These are phyloP conservation scores for Cutaneotrichosporon sp. DNA, from an alignment of 1,284 basidiomycete genomes.

Conservation along the genomic window DNA sequence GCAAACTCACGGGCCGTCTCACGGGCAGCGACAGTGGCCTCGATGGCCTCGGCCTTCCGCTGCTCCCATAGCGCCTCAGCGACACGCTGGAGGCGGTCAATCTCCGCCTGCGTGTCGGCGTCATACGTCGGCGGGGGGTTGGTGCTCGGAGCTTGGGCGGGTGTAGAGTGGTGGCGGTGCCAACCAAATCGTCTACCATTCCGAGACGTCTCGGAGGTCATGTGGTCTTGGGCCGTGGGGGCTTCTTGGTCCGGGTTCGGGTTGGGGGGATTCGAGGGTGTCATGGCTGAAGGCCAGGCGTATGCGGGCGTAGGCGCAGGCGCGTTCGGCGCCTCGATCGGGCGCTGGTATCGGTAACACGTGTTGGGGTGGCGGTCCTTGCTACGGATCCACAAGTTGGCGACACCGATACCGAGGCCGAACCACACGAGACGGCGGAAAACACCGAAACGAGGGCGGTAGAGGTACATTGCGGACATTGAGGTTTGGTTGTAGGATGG, in stretches of 20 bases:
- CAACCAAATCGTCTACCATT: neutral
- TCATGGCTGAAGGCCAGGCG: slow-evolving; percentile 3
- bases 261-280: neutral
- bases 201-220: neutral
- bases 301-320: neutral
- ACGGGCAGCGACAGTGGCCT: neutral
- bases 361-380: neutral
- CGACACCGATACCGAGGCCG: slow-evolving; percentile 1
- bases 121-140: neutral
- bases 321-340: neutral
- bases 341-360: neutral
- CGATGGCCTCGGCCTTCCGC: slow-evolving; percentile 5
- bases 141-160: neutral
- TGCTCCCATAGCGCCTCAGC: slow-evolving; percentile 10
- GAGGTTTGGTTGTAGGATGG: neutral
- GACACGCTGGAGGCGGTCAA: neutral
- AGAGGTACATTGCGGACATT: slow-evolving; percentile 1
- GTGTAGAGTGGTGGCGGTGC: neutral
- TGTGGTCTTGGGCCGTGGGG: neutral
- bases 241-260: neutral
- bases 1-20: slow-evolving; percentile 4
- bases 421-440: slow-evolving; percentile 8
- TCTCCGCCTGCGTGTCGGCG: slow-evolving; percentile 1
- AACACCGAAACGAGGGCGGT: slow-evolving; percentile 5
- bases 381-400: slow-evolving; percentile 1